Evolutionary conservation across 306 rosid genomes (phyloP), one percentile per base, ranked within the genome.

Genomic region (Bauhinia variegata): DNA sequence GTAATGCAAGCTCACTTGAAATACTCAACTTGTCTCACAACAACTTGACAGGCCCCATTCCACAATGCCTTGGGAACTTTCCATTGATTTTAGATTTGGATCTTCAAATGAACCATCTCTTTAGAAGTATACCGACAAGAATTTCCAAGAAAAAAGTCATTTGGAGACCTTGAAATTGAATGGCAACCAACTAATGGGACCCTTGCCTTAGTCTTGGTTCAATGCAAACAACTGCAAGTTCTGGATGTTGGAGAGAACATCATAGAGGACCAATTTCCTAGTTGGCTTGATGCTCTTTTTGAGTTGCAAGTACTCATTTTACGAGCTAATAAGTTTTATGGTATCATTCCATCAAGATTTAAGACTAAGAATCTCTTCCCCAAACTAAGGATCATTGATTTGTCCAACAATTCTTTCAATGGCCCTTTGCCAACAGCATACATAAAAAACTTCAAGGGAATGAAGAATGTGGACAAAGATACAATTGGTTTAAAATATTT

Each of bases 201-300:
- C 70, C 0, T 8, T 78, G 18, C 86, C 84, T 32, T 32, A 0
- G 0, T 62, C 77, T 23, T 83, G 73, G 14, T 32, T 0, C 10
- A 59, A 0, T 83, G 88, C 13, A 11, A 2, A 1, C 0, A 1
- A 0, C 63, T 85, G 2, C 17, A 76, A 63, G 46, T 82, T 70
- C 23, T 85, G 13, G 83, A 85, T 58, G 23, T 85, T 36, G 86
- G 80, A 37, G 32, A 70, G 5, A 85, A 81, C 56, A 31, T 17
- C 8, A 34, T 85, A 17, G 60, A 42, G 1, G 84, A 71, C 5
- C 12, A 46, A 10, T 78, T 79, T 70, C 86, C 77, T 2, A 6
- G 8, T 46, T 79, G 85, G 83, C 53, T 85, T 44, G 75, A 59
- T 54, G 17, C 54, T 17, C 71, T 79, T 1, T 60, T 44, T 1